Conservation (phyloP, 495 filamentous ascomycete genomes). For the Penicillium subrubescens region DNA sequence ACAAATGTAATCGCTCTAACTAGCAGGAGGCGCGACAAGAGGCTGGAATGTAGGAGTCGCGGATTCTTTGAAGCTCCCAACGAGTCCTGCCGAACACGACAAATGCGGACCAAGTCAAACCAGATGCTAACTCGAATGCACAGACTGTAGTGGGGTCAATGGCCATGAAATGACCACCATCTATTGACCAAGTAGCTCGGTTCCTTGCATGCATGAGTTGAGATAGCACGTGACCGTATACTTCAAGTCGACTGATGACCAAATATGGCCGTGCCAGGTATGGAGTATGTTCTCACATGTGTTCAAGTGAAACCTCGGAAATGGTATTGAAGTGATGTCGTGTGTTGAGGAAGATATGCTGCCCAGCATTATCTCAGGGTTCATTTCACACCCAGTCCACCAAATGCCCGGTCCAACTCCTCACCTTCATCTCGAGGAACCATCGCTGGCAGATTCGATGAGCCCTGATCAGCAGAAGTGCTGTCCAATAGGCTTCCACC, state of each 20-base stretch:
- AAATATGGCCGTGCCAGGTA: background rate
- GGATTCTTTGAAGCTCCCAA: background rate
- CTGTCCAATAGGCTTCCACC: constrained; percentile 50
- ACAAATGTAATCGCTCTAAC: background rate
- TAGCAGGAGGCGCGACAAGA: background rate
- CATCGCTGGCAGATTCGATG: constrained; percentile 46
- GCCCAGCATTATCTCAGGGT: background rate
- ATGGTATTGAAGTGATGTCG: background rate
- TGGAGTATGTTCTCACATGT: background rate
- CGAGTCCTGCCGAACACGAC: background rate
- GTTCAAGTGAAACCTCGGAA: background rate
- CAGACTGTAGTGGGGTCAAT: background rate
- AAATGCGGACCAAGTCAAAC: background rate
- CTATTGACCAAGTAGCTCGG: background rate
- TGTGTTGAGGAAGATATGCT: background rate
- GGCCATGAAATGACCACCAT: background rate
- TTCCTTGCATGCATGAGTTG: background rate
- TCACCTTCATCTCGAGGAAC: constrained; percentile 64
- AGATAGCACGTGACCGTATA: background rate
- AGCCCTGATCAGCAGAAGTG: constrained; percentile 42
- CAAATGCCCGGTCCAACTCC: constrained; percentile 89
- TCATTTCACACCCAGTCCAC: constrained; percentile 60
- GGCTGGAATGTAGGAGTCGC: background rate
- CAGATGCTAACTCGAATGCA: background rate
- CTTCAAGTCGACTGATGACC: background rate